These are phyloP conservation scores for Penicillium subrubescens DNA, from an alignment of 495 filamentous ascomycete species.

Conservation along the genomic window DNA sequence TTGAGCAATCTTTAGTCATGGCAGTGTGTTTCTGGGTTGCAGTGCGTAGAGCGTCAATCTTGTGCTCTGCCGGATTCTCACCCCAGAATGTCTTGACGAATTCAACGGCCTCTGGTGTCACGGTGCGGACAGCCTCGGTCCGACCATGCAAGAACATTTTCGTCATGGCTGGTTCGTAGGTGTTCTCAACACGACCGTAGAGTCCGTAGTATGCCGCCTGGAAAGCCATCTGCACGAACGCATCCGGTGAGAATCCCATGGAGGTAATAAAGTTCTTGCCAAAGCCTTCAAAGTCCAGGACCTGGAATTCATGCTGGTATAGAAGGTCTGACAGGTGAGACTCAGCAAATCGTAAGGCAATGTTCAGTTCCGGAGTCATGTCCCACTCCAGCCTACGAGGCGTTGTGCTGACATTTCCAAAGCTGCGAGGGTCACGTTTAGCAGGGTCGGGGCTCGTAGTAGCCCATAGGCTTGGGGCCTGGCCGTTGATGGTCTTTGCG, in stretches of 20 bases:
- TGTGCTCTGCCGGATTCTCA: constrained; percentile 77
- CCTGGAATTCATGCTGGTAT: constrained; percentile 93
- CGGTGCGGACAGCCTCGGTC: constrained; percentile 89
- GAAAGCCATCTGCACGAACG: constrained; percentile 99
- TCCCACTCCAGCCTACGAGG: constrained; percentile 98
- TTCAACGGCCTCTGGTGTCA: constrained; percentile 76
- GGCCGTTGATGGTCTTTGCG: constrained; percentile 92
- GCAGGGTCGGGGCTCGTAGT: constrained; percentile 88
- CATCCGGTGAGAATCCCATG: constrained; percentile 95
- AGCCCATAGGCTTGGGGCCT: constrained; percentile 89
- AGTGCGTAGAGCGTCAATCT: constrained; percentile 80
- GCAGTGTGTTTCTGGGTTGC: constrained; percentile 81
- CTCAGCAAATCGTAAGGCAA: constrained; percentile 92
- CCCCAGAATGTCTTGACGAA: constrained; percentile 96
- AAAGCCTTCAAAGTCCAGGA: constrained; percentile 84
- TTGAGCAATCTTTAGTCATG: constrained; percentile 84
- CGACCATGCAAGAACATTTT: constrained; percentile 91
- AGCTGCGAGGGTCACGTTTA: constrained; percentile 90
- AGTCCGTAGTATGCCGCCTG: constrained; percentile 98
- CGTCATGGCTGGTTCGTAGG: constrained; percentile 98
- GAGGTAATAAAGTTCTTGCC: constrained; percentile 98
- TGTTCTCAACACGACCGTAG: constrained; percentile 90
- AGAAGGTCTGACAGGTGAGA: constrained; percentile 93
- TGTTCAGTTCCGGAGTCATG: constrained; percentile 88
- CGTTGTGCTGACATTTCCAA: constrained; percentile 91